Evolutionary conservation across 1,139 yeast genomes (phyloP).

Genomic region (Candida sp.): DNA sequence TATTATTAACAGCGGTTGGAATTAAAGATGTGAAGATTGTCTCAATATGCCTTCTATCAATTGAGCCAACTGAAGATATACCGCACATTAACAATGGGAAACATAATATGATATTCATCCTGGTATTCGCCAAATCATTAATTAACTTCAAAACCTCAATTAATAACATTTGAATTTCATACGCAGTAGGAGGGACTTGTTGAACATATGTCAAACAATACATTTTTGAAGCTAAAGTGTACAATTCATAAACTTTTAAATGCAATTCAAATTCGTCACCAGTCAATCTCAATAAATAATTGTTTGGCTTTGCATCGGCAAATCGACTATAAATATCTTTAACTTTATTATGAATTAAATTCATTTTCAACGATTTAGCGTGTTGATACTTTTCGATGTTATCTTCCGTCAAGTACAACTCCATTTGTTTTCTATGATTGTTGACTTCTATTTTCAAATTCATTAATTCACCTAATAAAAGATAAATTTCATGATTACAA

Average conservation of each 20-base stretch:
- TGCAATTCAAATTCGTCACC: slow-evolving; percentile 4
- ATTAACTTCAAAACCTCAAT: slow-evolving; percentile 1
- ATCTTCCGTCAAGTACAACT: background rate
- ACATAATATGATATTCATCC: slow-evolving; percentile 6
- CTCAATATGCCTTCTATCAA: slow-evolving; percentile 1
- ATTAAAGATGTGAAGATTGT: background rate
- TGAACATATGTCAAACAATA: slow-evolving; percentile 3
- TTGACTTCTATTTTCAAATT: background rate
- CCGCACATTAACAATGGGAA: slow-evolving; percentile 5
- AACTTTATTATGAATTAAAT: background rate
- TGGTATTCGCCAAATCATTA: slow-evolving; percentile 4
- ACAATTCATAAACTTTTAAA: slow-evolving; percentile 2
- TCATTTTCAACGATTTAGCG: background rate
- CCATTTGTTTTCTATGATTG: background rate
- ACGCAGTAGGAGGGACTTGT: slow-evolving; percentile 3
- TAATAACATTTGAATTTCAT: slow-evolving; percentile 2
- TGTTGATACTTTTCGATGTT: slow-evolving; percentile 1
- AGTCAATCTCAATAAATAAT: background rate
- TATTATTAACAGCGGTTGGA: slow-evolving; percentile 3
- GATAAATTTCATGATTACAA: slow-evolving; percentile 12
- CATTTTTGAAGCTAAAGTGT: slow-evolving; percentile 1
- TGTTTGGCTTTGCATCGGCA: slow-evolving; percentile 1
- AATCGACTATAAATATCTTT: background rate
- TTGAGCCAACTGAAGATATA: background rate
- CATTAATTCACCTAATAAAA: slow-evolving; percentile 14